These are phyloP conservation scores for Suillus cothurnatus DNA, from an alignment of 768 basidiomycete species.

Conservation along the genomic window DNA sequence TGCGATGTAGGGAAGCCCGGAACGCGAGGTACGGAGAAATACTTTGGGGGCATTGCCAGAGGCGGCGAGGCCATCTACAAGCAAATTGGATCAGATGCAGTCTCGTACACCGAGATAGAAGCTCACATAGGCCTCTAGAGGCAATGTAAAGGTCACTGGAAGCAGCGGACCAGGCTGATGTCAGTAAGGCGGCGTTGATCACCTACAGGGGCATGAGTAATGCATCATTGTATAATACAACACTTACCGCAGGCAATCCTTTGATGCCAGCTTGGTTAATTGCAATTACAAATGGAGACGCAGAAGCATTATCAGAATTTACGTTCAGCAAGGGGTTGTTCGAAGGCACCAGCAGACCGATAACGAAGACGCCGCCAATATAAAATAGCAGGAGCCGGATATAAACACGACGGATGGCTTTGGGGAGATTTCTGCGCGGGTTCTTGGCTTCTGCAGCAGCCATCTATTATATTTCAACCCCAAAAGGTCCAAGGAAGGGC, in stretches of 20 bases:
- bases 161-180: conserved; percentile 45
- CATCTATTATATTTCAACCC: conserved; percentile 26
- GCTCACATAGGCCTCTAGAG: conserved; percentile 41
- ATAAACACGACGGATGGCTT: conserved; percentile 48
- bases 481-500: not conserved
- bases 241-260: conserved; percentile 48
- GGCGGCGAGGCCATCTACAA: conserved; percentile 53
- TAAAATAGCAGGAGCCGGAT: conserved; percentile 41
- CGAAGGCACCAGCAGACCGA: conserved; percentile 52
- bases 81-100: conserved; percentile 19
- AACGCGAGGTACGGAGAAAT: conserved; percentile 41
- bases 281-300: conserved; percentile 62
- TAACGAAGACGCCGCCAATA: conserved; percentile 44
- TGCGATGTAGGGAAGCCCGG: conserved; percentile 49
- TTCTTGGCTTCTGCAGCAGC: conserved; percentile 54
- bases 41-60: conserved; percentile 56
- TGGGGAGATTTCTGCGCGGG: conserved; percentile 46
- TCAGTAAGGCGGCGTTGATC: conserved; percentile 45
- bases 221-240: not conserved
- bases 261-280: conserved; percentile 58
- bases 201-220: conserved; percentile 17
- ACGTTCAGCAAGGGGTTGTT: conserved; percentile 44
- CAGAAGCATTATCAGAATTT: conserved; percentile 41
- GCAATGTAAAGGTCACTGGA: conserved; percentile 43
- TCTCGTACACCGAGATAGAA: not conserved